A percentile compares a stretch with the other conserved stretches of the same genome.
Conservation (phyloP, 176 grass and related monocot species). For the Carex myosuroides region DNA sequence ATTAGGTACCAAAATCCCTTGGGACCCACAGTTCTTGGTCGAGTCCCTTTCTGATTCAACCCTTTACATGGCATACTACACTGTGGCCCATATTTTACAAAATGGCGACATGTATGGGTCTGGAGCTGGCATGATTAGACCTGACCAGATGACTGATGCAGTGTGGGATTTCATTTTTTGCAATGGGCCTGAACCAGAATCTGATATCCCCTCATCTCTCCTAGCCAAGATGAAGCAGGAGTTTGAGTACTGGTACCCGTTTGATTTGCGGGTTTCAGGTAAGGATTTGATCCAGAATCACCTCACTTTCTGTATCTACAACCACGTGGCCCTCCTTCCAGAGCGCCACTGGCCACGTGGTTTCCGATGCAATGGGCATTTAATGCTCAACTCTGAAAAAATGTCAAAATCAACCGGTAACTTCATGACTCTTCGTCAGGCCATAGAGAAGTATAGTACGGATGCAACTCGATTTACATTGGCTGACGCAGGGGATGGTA, state of each 20-base stretch:
- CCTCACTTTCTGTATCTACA: slow-evolving; percentile 77
- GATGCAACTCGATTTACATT: slow-evolving; percentile 80
- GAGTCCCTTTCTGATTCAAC: slow-evolving; percentile 88
- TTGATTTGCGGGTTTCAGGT: slow-evolving; percentile 74
- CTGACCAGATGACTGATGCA: slow-evolving; percentile 66
- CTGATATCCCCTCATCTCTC: slow-evolving; percentile 37
- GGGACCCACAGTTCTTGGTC: slow-evolving; percentile 64
- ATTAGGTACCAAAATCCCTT: slow-evolving; percentile 70
- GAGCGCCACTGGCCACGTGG: slow-evolving; percentile 68
- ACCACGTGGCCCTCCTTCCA: slow-evolving; percentile 53
- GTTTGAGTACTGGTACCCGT: slow-evolving; percentile 87
- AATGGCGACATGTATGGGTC: slow-evolving; percentile 64
- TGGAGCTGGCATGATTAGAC: slow-evolving; percentile 30
- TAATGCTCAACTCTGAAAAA: slow-evolving; percentile 85
- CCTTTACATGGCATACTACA: slow-evolving; percentile 80
- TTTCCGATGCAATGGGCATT: slow-evolving; percentile 76
- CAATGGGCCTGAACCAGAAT: slow-evolving; percentile 38
- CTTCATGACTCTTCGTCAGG: slow-evolving; percentile 56
- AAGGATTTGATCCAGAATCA: slow-evolving; percentile 88
- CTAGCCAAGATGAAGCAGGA: slow-evolving; percentile 65
- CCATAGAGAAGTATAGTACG: slow-evolving; percentile 55
- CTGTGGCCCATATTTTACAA: slow-evolving; percentile 55
- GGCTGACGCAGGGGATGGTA: slow-evolving; percentile 80
- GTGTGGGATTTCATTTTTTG: slow-evolving; percentile 71
- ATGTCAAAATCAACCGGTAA: slow-evolving; percentile 90